phyloP scores from a whole-genome alignment of 179 eudicot genomes.

The Gypsophila paniculata region DNA sequence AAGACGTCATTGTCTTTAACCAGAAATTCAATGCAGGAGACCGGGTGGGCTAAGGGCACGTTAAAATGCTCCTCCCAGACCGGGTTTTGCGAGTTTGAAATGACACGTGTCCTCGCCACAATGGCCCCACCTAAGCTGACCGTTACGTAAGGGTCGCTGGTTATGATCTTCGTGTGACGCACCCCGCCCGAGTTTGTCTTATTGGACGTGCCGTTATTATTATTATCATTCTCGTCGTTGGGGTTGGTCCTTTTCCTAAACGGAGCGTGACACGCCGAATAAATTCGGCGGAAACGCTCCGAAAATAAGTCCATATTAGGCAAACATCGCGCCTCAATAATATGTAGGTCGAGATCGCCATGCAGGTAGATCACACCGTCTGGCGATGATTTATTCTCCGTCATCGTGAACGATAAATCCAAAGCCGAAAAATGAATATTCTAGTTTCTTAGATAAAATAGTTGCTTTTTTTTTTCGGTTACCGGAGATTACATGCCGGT shows the following conservation, averaged over 20 bases:
- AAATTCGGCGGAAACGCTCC: conserved; percentile 53
- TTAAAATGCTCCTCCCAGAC: conserved; percentile 66
- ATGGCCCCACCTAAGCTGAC: conserved; percentile 64
- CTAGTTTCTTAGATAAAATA: too few relatives aligned
- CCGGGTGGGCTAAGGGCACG: conserved; percentile 70
- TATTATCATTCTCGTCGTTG: background rate
- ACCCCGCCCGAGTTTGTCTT: conserved; percentile 5
- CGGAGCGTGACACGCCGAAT: conserved; percentile 31
- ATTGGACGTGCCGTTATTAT: background rate
- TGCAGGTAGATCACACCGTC: conserved; percentile 37
- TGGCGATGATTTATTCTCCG: background rate
- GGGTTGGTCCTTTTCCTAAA: conserved; percentile 1
- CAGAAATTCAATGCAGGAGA: conserved; percentile 41
- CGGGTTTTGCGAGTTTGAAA: conserved; percentile 51
- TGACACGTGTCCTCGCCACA: conserved; percentile 71
- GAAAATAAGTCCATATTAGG: conserved; percentile 83
- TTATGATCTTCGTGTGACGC: conserved; percentile 39
- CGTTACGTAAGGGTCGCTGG: conserved; percentile 86
- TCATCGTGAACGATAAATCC: too few relatives aligned
- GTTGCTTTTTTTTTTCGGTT: background rate
- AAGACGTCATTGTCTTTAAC: conserved; percentile 76
- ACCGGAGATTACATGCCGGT: conserved; percentile 18
- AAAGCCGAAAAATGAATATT: too few relatives aligned
- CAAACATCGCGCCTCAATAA: conserved; percentile 61
- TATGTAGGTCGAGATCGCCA: conserved; percentile 68